Evolutionary conservation across 495 filamentous ascomycete genomes (phyloP), one percentile per base, ranked within the genome.

Genomic region (Hypoxylon crocopeplum): DNA sequence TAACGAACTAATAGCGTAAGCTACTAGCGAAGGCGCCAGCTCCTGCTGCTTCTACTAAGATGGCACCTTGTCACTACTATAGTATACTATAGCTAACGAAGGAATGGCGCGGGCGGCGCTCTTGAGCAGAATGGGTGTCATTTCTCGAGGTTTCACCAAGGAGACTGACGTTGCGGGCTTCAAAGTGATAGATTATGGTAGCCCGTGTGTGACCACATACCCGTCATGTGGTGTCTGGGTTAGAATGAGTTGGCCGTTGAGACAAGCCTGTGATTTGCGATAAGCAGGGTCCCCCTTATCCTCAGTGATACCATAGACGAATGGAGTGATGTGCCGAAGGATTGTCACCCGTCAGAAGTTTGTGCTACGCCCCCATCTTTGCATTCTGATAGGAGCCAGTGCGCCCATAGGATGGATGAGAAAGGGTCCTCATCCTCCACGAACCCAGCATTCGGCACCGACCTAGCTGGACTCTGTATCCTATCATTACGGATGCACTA

Each of bases 1-100:
- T 10, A 44, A 10, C 13, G 41, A 51, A 29, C 48, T 48, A 58
- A 45, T 30, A 8, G n/a, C 13, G 21, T 37, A 24, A 20, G 32
- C 32, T 54, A 38, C 32, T 29, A 11, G 21, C 44, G 30, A 57
- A 48, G 25, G 16, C 22, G 7, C 36, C 42, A 7, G 17, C 37
- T 22, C 30, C 33, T 11, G 22, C 22, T 48, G 24, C n/a, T n/a
- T n/a, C n/a, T n/a, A n/a, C n/a, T 11, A 42, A 20, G 24, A 49
- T 16, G 44, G 42, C 29, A 39, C 40, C 45, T 52, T 34, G 7
- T 70, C 59, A 71, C 39, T 60, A 69, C 32, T 5, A 63, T 45
- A 25, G n/a, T 29, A 16, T n/a, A n/a, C n/a, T n/a, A n/a, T n/a
- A n/a, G n/a, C n/a, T n/a, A n/a, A n/a, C n/a, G n/a, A n/a, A n/a